These are phyloP conservation scores for Malus domestica DNA, from an alignment of 306 rosid genomes.

Conservation along the genomic window ASM211411v1 NC_041794.1:23687001-23687500, in stretches of 20 bases:
- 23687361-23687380: neutral
- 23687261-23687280: no score
- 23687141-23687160: neutral
- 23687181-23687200: neutral
- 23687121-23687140: neutral
- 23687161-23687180: neutral
- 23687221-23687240: no score
- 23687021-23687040: neutral
- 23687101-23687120: neutral
- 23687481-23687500: neutral
- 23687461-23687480: neutral
- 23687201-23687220: no score
- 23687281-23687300: neutral
- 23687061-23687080: neutral
- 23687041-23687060: neutral
- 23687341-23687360: neutral
- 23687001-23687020: neutral
- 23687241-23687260: accelerated
- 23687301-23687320: neutral
- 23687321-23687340: neutral
- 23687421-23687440: neutral
- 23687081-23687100: no score
- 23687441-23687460: neutral
- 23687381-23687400: neutral
- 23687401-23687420: neutral